Evolutionary conservation across 768 basidiomycete genomes (phyloP), one percentile per base, ranked within the genome.

Genomic region (Naematelia aurantialba): DNA sequence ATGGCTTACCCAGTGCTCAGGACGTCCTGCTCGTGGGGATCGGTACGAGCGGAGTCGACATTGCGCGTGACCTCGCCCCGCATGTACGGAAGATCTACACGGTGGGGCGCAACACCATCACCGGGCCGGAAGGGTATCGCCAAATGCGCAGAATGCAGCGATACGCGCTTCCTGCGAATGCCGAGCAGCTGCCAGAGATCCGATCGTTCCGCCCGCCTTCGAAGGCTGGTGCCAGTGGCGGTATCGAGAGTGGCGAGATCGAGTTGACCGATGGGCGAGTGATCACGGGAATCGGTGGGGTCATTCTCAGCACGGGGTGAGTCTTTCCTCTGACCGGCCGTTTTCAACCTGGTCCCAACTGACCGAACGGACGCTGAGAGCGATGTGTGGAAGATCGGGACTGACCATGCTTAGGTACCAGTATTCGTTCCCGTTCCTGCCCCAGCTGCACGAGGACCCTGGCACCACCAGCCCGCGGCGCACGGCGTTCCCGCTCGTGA

Each of bases 351-450:
- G n/a, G n/a, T n/a, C n/a, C n/a, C n/a, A n/a, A n/a, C n/a, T n/a
- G n/a, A n/a, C n/a, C n/a, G n/a, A n/a, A n/a, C n/a, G n/a, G n/a
- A n/a, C n/a, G n/a, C n/a, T n/a, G n/a, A n/a, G n/a, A n/a, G n/a
- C n/a, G n/a, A n/a, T n/a, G n/a, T n/a, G n/a, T n/a, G n/a, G n/a
- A n/a, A n/a, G n/a, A n/a, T n/a, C n/a, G n/a, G n/a, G n/a, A n/a
- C n/a, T n/a, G n/a, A n/a, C n/a, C n/a, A 39, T 17, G 17, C 17
- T 8, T 39, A 39, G 34, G n/a, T 81, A 76, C 66, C 76, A 79
- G n/a, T 80, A 81, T 59, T 75, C 78, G 0, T 81, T 78, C 65
- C 80, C 81, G 4, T 81, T 81, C 78, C 67, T 82, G 1, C 76
- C 79, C 0, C 74, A 81, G 31, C 79, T 78, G 60, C 79, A 80